Evolutionary conservation across 805 yeast genomes (phyloP).

Genomic region (Wickerhamomyces silvicola): DNA sequence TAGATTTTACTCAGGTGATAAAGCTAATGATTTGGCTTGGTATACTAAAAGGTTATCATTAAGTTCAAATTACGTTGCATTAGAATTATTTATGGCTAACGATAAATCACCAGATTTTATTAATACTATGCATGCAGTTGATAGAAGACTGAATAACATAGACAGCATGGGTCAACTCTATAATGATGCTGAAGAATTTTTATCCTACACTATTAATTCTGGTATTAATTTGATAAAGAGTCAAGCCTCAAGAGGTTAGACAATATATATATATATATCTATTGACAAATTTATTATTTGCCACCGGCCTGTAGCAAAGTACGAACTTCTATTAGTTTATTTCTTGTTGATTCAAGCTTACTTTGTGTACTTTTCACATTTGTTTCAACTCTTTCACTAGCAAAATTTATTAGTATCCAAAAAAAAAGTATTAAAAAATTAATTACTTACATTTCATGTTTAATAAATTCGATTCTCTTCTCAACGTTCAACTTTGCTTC

Average conservation of each 20-base stretch:
- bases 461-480: constrained; percentile 85
- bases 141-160: constrained; percentile 47
- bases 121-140: constrained; percentile 61
- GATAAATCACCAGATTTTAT: constrained; percentile 53
- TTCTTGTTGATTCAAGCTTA: constrained; percentile 54
- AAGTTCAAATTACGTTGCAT: constrained; percentile 61
- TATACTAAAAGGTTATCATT: constrained; percentile 77
- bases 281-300: constrained; percentile 1
- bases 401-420: constrained; percentile 2
- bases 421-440: background rate
- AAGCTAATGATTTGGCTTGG: constrained; percentile 82
- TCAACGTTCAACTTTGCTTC: constrained; percentile 83
- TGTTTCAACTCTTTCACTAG: constrained; percentile 56
- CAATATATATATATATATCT: constrained; percentile 1
- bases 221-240: constrained; percentile 60
- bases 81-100: constrained; percentile 75
- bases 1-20: constrained; percentile 72
- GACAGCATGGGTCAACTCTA: constrained; percentile 54
- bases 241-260: constrained; percentile 56
- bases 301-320: constrained; percentile 16
- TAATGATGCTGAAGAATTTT: constrained; percentile 68
- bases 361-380: constrained; percentile 53
- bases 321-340: constrained; percentile 43
- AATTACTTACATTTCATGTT: constrained; percentile 53
- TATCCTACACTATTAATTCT: constrained; percentile 55